Base-by-base conservation (phyloP, 1,139 yeast species). In the Groenewaldozyma auringiensis region DNA sequence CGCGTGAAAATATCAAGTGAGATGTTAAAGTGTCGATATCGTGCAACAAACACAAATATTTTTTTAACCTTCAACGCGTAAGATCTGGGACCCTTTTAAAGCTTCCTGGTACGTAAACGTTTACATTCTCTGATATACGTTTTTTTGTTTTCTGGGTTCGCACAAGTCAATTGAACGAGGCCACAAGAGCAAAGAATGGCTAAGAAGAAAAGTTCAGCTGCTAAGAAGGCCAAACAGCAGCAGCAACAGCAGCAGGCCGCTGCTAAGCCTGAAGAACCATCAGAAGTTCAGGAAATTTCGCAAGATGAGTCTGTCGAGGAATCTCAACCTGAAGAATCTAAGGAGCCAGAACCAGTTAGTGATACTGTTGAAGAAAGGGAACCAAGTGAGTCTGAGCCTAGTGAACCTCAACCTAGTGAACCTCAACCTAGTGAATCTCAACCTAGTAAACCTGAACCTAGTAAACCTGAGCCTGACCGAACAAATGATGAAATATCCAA, bases 321-420 rank as follows among this genome's bases (percentile, higher is more conserved):
- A 21, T 4, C 25, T 39, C 27, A 35, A 14, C 22, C 39, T 17
- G 31, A 29, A 32, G 25, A 18, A 2, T 16, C 16, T 11, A 18
- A 22, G 32, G 47, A 44, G 32, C 34, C 41, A 34, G 41, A 42
- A 16, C 18, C 41, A 9, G 36, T 50, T 18, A 40, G 37, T 17
- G 48, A 45, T 6, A 43, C 51, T 14, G 34, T 48, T 3, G 51
- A 48, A 36, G 46, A 16, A 21, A 20, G 13, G 39, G 42, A 31
- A 25, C 50, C 42, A 38, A 45, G 34, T 35, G 11, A 21, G 38
- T 14, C 21, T 21, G 35, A 18, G 43, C 31, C 21, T 3, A 18
- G 17, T 2, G 25, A 20, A 16, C 6, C n/a, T 4, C 2, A 2
- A 16, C 3, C 22, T 2, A 20, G n/a, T 3, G 14, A 36, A 9